Base-by-base conservation (phyloP, 2,329 filamentous ascomycete species). In the Botrytis tulipae region DNA sequence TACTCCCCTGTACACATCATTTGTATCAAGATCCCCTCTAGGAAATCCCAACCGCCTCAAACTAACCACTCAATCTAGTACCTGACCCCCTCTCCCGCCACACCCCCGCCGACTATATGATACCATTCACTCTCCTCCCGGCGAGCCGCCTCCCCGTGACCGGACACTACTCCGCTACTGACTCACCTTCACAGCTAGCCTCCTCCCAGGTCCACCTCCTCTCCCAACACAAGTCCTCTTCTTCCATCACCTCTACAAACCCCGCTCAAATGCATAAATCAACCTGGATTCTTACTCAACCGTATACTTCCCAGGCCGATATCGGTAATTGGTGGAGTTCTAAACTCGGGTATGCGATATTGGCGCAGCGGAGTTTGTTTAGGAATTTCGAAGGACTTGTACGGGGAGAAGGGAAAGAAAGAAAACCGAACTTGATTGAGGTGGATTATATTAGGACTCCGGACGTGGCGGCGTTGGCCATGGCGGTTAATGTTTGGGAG, bases 371-470 rank as follows among this genome's bases (percentile, higher is more conserved):
- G 35, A 48, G 16, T 12, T 32, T 70, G 48, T 70, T 40, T 59
- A 37, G 25, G 0, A 51, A 51, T 68, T 46, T 68, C 12, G 29
- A 20, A 3, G 40, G 22, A 22, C 22, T 46, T 18, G 44, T 48
- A 35, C 22, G 9, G 7, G 65, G 29, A 6, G 16, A 29, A n/a
- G 42, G 44, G 29, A 48, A 48, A 37, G 4, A 0, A 32, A n/a
- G 65, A 9, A 68, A 54, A 20, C 70, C 63, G 42, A 69, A 51
- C 46, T 46, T 54, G 9, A 44, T 70, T 16, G 68, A 70, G 42
- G 40, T 70, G 25, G 68, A 70, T 70, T 40, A 32, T 42, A 44
- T 70, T 4, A 44, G 57, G 42, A 61, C 22, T 62, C 37, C 20
- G 20, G 51, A 62, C 18, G 57, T 70, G 12, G 57, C 40, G 14